phyloP scores from a whole-genome alignment of 208 protist genomes.

The Acanthamoeba sp. region DNA sequence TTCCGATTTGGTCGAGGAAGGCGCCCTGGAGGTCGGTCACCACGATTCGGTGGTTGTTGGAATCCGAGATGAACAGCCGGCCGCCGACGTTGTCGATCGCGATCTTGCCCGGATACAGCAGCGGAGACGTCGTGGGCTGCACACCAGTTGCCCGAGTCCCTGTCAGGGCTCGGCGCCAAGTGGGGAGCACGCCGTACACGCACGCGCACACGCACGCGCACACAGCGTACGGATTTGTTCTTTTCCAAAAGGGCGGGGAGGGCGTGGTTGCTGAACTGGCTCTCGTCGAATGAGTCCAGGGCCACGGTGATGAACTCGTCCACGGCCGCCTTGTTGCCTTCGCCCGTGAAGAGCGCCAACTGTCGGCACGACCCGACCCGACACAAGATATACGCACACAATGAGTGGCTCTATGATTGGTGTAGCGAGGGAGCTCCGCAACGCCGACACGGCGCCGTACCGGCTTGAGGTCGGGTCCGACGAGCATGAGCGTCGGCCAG shows the following conservation, averaged over 20 bases:
- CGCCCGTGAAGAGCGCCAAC: slow-evolving; percentile 34
- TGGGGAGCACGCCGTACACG: too few species aligned
- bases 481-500: slow-evolving; percentile 33
- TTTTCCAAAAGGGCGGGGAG: not conserved
- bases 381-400: too few species aligned
- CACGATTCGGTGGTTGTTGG: slow-evolving; percentile 48
- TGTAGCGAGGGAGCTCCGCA: too few species aligned
- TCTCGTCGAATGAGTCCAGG: not conserved
- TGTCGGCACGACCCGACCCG: too few species aligned
- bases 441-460: not conserved
- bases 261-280: slow-evolving; percentile 3
- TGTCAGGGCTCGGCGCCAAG: not conserved
- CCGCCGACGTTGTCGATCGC: slow-evolving; percentile 9
- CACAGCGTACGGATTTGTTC: not conserved
- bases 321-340: slow-evolving; percentile 16
- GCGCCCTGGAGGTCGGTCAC: slow-evolving; percentile 8
- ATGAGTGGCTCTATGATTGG: too few species aligned
- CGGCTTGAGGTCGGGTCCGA: slow-evolving; percentile 25
- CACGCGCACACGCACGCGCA: not conserved
- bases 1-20: not conserved
- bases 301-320: slow-evolving; percentile 6
- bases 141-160: not conserved
- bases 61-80: slow-evolving; percentile 50
- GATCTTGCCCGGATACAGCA: slow-evolving; percentile 48
- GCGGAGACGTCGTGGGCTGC: not conserved